Percentiles rank a stretch among this genome's conserved stretches.
phyloP scores from a whole-genome alignment of 2,329 filamentous ascomycete genomes.

The Fusarium pseudocircinatum region DNA sequence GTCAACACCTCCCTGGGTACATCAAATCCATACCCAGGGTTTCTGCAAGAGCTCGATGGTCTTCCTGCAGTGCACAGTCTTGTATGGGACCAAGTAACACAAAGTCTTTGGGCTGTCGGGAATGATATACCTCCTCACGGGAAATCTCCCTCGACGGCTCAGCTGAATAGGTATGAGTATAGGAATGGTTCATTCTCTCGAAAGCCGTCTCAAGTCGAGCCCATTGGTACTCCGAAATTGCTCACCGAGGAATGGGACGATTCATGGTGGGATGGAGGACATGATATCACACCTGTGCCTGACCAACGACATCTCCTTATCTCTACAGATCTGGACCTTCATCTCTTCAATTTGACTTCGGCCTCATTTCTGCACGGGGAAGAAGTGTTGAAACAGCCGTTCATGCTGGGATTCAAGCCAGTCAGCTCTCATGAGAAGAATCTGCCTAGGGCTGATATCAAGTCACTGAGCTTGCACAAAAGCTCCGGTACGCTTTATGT shows the following conservation, averaged over 20 bases:
- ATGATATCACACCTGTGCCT: neutral
- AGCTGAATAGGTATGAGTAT: neutral
- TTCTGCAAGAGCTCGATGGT: neutral
- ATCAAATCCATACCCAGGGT: neutral
- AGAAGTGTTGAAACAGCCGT: neutral
- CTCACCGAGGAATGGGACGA: neutral
- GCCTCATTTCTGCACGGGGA: neutral
- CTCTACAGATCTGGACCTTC: neutral
- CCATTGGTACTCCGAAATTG: neutral
- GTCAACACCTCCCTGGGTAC: neutral
- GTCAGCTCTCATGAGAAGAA: neutral
- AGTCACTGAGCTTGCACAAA: neutral
- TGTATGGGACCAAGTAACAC: neutral
- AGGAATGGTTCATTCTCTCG: neutral
- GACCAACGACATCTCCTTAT: neutral
- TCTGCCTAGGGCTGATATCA: neutral
- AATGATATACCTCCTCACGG: neutral
- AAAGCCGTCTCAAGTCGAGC: neutral
- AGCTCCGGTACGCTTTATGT: neutral
- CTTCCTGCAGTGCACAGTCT: neutral
- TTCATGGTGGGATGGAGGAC: neutral
- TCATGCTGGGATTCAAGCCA: neutral
- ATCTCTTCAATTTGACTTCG: neutral
- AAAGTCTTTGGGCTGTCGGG: neutral
- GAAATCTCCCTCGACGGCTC: neutral